Percentiles rank a stretch among this genome's conserved stretches.
These are phyloP conservation scores for Pyrenochaeta sp. DNA, from an alignment of 2,329 filamentous ascomycete species.

Conservation along the genomic window DNA sequence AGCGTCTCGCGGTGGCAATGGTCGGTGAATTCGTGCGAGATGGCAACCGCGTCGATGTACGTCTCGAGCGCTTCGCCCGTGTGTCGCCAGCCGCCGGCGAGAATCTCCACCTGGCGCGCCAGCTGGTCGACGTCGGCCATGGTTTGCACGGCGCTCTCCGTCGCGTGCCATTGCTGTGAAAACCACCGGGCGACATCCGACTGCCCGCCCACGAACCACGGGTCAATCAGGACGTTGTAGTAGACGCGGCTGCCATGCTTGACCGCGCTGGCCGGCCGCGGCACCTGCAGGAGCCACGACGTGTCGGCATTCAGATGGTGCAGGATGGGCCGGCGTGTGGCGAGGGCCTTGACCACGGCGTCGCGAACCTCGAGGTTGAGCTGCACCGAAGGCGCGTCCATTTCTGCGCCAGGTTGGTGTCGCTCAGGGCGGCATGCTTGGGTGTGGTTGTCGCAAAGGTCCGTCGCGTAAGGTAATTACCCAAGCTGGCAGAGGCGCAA, in stretches of 20 bases:
- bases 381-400: conserved; percentile 49
- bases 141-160: conserved; percentile 61
- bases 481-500: too few relatives aligned
- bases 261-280: conserved; percentile 57
- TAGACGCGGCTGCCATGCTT: conserved; percentile 57
- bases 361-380: conserved; percentile 53
- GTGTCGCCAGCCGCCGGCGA: conserved; percentile 40
- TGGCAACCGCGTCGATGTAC: conserved; percentile 65
- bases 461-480: too few relatives aligned
- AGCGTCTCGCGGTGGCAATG: conserved; percentile 71
- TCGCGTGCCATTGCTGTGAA: conserved; percentile 69
- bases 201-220: conserved; percentile 70
- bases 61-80: conserved; percentile 26
- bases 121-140: conserved; percentile 63
- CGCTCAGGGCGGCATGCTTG: too few relatives aligned
- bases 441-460: too few relatives aligned
- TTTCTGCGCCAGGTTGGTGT: conserved; percentile 18
- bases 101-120: conserved; percentile 58
- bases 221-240: conserved; percentile 71
- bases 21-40: conserved; percentile 73
- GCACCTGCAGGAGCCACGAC: conserved; percentile 71
- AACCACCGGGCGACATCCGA: conserved; percentile 71
- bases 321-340: conserved; percentile 60
- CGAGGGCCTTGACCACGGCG: conserved; percentile 49
- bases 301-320: conserved; percentile 73